A percentile compares a stretch with the other conserved stretches of the same genome.
Conservation (phyloP, 2,329 filamentous ascomycete species). For the Sporothrix phasma region DNA sequence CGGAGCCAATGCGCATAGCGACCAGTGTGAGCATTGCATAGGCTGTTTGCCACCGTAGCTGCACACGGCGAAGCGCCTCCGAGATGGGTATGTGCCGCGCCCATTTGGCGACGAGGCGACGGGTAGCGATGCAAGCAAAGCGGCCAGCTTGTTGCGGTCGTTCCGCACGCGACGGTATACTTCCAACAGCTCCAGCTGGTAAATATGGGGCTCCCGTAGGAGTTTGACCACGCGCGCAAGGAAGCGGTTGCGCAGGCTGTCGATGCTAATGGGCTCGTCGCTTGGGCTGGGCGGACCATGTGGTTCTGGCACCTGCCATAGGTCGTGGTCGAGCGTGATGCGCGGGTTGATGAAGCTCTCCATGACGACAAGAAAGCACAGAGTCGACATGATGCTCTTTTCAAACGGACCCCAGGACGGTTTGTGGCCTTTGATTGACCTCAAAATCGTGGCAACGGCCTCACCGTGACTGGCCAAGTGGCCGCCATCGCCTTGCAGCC, state of each 20-base stretch:
- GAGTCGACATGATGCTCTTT: slow-evolving; percentile 4
- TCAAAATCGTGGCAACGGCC: slow-evolving; percentile 13
- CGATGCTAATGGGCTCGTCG: background rate
- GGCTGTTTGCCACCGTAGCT: slow-evolving; percentile 11
- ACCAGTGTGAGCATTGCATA: slow-evolving; percentile 13
- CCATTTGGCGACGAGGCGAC: background rate
- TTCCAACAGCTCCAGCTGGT: background rate
- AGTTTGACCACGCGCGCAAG: background rate
- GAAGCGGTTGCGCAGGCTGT: background rate
- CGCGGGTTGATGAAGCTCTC: slow-evolving; percentile 16
- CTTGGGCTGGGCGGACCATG: background rate
- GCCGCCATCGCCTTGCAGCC: slow-evolving; percentile 10
- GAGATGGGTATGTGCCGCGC: background rate
- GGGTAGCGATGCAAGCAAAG: slow-evolving; percentile 5
- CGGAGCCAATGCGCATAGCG: slow-evolving; percentile 11
- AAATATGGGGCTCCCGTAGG: background rate
- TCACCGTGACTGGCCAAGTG: slow-evolving; percentile 12
- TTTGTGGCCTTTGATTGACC: background rate
- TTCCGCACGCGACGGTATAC: background rate
- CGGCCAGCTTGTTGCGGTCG: slow-evolving; percentile 1
- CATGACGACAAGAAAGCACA: slow-evolving; percentile 15
- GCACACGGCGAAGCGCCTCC: background rate
- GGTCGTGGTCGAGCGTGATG: slow-evolving; percentile 12
- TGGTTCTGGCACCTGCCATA: slow-evolving; percentile 4
- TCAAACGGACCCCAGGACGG: slow-evolving; percentile 6